Base-by-base conservation (phyloP, 768 basidiomycete genomes). In the Suillus weaverae region DNA sequence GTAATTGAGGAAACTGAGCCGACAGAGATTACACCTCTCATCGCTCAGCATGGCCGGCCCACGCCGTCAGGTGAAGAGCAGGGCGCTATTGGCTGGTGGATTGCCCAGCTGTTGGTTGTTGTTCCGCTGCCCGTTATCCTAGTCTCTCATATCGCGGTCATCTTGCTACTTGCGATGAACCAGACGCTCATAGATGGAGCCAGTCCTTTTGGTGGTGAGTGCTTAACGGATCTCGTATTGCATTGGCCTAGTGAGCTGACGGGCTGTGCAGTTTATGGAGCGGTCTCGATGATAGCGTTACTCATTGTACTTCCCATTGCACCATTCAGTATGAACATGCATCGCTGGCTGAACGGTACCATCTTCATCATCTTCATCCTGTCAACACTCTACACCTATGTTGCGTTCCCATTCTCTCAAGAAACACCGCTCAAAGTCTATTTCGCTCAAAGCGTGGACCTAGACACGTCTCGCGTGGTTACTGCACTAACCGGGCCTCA, bases 181-280 rank as follows among this genome's bases (percentile, higher is more conserved):
- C 88, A 92, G 72, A 89, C 88, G 0, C 72, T 90, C 7, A 79
- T 80, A 0, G 90, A 92, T 67, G 91, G 90, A 16, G 86, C 81
- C 38, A 79, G 78, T 62, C 78, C 86, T 3, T 66, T 70, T 18
- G 67, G 71, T 20, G 83, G 88, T 89, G 69, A 76, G 84, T 79
- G 30, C 63, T 30, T 44, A 30, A 39, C 3, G 9, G 3, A 38
- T 57, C 0, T 26, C 44, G 44, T n/a, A 33, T 14, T 44, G 39
- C 13, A 10, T 22, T 33, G 18, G 6, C 8, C 32, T 46, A 14
- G 57, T 62, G 11, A 67, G 63, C 48, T 59, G n/a, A 39, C 57
- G 44, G 38, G 18, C 8, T 60, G 10, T 57, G 13, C 66, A 89
- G 88, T 89, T 2, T 91, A 90, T 68, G 71, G 73, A 2, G 67